phyloP scores from a whole-genome alignment of 169 alveolate species.

The Eimeria sp. region DNA sequence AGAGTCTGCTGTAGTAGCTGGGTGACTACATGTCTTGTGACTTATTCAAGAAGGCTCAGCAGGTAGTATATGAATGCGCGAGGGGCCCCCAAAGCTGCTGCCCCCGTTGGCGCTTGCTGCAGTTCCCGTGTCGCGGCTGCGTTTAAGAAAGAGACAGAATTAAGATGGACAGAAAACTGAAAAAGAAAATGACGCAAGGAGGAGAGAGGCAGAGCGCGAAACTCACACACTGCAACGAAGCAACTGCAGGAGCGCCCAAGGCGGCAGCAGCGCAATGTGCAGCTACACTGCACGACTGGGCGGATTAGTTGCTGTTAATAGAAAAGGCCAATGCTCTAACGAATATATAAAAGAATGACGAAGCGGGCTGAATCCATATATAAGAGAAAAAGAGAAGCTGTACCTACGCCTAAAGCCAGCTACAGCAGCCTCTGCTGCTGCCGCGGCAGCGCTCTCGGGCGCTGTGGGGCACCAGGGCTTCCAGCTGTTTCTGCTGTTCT shows the following conservation, averaged over 20 bases:
- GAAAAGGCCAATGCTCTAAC: neutral
- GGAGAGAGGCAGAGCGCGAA: neutral
- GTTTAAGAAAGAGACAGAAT: slow-evolving; percentile 2
- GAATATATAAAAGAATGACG: neutral
- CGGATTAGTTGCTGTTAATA: slow-evolving; percentile 2
- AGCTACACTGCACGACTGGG: neutral
- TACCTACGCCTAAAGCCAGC: slow-evolving; percentile 10
- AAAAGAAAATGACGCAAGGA: slow-evolving; percentile 11
- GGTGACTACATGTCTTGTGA: slow-evolving; percentile 8
- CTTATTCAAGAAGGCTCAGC: slow-evolving; percentile 18
- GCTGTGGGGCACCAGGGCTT: slow-evolving; percentile 72
- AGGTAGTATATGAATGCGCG: neutral
- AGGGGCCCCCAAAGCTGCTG: slow-evolving; percentile 66
- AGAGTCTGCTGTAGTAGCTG: neutral
- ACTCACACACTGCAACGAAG: slow-evolving; percentile 40
- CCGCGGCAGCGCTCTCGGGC: slow-evolving; percentile 59
- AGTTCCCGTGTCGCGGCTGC: neutral
- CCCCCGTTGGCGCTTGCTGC: slow-evolving; percentile 22
- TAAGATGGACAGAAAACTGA: neutral
- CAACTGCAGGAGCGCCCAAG: slow-evolving; percentile 19
- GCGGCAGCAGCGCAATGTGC: slow-evolving; percentile 32
- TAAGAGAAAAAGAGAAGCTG: neutral
- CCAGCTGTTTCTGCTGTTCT: slow-evolving; percentile 3
- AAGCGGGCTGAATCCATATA: neutral
- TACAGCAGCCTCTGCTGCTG: slow-evolving; percentile 50